Evolutionary conservation across 805 yeast species (phyloP), one percentile per base, ranked within the genome.

Genomic region (Metschnikowia gelsemii): DNA sequence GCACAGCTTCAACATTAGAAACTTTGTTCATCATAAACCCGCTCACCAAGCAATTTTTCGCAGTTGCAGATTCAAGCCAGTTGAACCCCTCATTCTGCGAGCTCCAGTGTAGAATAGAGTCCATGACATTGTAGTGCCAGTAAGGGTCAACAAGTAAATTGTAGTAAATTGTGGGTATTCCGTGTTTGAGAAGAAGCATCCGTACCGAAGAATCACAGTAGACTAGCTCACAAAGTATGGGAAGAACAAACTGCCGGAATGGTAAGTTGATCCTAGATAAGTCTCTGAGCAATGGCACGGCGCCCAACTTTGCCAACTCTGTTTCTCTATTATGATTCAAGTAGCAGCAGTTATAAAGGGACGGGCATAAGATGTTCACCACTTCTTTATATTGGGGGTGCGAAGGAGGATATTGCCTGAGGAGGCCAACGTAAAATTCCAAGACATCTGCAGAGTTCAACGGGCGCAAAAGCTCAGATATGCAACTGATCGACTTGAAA

Each of bases 101-200:
- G 45, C 49, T 57, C 79, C 71, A 73, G 47, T 52, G 57, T 8
- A 71, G 33, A 2, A 78, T 62, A 0, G 81, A 71, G 21, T 78
- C 80, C 46, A 76, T 62, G 2, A 81, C 77, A 52, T 73, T 75
- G 14, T 74, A 70, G 54, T 76, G 80, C 82, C 82, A 78, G 49
- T 77, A 76, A 0, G 78, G 72, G 50, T 79, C 81, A 8, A 66
- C 49, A 3, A 76, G 52, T 12, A 78, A 59, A 12, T 60, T 56
- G 26, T 67, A 59, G 43, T 77, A 70, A 1, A 62, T 63, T 3
- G 59, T 52, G 19, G 75, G 52, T 4, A 73, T 68, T 18, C 66
- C 66, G 39, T 67, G 50, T 31, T 59, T 61, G 53, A 65, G 51
- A 28, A 78, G 57, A 7, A 55, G 57, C 6, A 50, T 50, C 41